Base-by-base conservation (phyloP, 306 rosid genomes). In the Quercus variabilis region DNA sequence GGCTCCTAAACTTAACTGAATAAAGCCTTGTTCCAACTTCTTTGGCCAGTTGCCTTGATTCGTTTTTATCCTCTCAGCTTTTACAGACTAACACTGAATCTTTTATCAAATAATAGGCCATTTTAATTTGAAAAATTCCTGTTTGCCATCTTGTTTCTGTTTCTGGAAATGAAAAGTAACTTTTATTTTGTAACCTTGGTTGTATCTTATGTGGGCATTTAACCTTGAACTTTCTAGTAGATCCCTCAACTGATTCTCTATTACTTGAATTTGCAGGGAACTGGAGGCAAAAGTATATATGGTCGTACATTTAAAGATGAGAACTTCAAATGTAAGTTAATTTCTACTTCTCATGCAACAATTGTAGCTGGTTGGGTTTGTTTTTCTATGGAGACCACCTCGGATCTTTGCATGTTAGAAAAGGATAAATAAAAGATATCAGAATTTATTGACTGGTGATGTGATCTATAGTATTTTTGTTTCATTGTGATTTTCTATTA, bases 301-400 rank as follows among this genome's bases (percentile, higher is more conserved):
- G 99, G 99, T 23, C 99, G 98, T 59, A 95, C 97, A 38, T 95
- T 95, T 81, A 95, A 89, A 77, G 97, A 95, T 75, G 99, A 95
- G 88, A 95, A 95, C 86, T 95, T 95, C 69, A 91, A 92, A 64
- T 81, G 99, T 94, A 80, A 88, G 98, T 82, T 78, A 26, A 33
- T 69, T 76, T 67, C 20, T 10, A 17, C 62, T 71, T 71, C 82
- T 74, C 76, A 54, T 63, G 59, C 54, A 25, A 49, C 38, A 41
- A 63, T 78, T 26, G 14, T 49, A 41, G 58, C 52, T 55, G 28
- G 28, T n/a, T 78, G 60, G 51, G 52, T 17, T 13, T 49, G 54
- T 62, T 41, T 19, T 7, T 67, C 52, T 9, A 35, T 67, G 23
- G 51, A 67, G 21, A 49, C 43, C 15, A 67, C 28, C 72, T 33